Evolutionary conservation across 2,329 filamentous ascomycete genomes (phyloP).

Genomic region (Xylaria sp.): DNA sequence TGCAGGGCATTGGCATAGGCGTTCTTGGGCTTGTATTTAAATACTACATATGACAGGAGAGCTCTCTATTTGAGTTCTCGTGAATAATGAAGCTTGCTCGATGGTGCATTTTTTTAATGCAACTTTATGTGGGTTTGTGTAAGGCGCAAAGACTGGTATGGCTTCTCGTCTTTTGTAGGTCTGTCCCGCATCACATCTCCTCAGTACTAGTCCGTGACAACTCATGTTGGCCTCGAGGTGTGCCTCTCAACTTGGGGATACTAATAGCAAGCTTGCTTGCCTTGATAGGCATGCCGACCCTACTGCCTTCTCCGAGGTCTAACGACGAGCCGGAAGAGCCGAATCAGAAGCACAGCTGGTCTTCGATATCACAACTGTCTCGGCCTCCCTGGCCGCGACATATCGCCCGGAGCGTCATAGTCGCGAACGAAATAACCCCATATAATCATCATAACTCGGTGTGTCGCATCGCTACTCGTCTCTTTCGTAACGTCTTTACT

Average conservation of each 20-base stretch:
- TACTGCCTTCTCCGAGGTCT: neutral
- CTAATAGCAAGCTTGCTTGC: neutral
- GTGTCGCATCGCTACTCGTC: neutral
- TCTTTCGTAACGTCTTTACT: too few species aligned
- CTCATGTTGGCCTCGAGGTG: neutral
- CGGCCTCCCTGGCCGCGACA: neutral
- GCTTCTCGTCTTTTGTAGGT: neutral
- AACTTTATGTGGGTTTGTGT: neutral
- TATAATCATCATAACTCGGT: neutral
- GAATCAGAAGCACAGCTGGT: neutral
- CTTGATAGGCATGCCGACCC: neutral
- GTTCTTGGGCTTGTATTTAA: conserved; percentile 39
- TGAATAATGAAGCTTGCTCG: conserved; percentile 15
- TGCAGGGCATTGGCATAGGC: conserved; percentile 45
- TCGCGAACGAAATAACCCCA: neutral
- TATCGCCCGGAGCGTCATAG: neutral
- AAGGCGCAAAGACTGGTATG: neutral
- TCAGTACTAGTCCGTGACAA: neutral
- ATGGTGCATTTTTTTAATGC: neutral
- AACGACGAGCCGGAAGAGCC: neutral
- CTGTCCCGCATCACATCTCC: neutral
- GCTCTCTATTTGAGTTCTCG: conserved; percentile 1
- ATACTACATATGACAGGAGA: conserved; percentile 18
- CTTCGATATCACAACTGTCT: neutral
- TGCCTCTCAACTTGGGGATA: neutral